Conservation (phyloP, 495 filamentous ascomycete species). For the Aspergillus sclerotioniger region DNA sequence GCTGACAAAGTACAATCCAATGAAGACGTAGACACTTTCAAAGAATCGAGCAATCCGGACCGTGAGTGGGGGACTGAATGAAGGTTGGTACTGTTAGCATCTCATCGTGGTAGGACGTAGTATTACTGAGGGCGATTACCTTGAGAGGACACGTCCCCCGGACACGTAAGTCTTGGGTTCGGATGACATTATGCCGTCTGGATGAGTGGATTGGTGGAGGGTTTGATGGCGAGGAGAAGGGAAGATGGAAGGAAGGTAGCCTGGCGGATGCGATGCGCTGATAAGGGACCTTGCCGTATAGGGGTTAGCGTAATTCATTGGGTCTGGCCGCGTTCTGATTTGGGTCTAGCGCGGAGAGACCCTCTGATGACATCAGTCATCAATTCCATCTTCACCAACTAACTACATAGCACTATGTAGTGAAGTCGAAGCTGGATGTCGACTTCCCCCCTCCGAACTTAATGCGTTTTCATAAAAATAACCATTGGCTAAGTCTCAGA, state of each 20-base stretch:
- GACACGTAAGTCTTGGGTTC: conserved; percentile 36
- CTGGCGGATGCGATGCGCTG: not conserved
- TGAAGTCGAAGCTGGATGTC: no score
- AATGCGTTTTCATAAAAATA: no score
- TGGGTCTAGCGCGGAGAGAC: not conserved
- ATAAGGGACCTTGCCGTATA: not conserved
- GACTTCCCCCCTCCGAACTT: no score
- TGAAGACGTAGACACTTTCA: conserved; percentile 45
- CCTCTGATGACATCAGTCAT: no score
- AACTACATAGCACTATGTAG: no score
- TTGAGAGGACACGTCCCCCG: conserved; percentile 36
- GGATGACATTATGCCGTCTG: conserved; percentile 29
- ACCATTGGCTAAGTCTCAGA: no score
- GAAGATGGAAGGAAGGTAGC: not conserved
- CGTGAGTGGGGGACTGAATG: conserved; percentile 40
- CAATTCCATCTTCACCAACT: no score
- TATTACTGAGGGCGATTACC: conserved; percentile 23
- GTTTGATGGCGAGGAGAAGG: not conserved
- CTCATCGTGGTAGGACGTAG: conserved; percentile 25
- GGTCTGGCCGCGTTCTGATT: not conserved
- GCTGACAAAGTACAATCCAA: conserved; percentile 43
- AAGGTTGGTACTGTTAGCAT: conserved; percentile 10
- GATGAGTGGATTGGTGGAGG: not conserved
- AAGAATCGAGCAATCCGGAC: conserved; percentile 45
- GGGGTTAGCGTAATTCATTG: not conserved